Conservation (phyloP, 1,284 basidiomycete species). For the Calocybe gambosa region DNA sequence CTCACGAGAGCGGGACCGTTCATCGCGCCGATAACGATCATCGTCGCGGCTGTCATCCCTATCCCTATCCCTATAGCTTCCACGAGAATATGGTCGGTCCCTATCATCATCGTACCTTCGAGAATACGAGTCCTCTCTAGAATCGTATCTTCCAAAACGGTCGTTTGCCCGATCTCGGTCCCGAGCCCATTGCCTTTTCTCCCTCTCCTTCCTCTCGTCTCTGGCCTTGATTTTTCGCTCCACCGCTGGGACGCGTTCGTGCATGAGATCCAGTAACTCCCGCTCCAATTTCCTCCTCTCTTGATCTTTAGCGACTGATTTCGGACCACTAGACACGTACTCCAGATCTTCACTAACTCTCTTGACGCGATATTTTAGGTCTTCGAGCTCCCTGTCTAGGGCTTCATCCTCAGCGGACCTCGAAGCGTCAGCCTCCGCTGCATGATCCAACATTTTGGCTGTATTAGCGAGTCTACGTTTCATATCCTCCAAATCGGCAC, state of each 20-base stretch:
- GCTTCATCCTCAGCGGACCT: constrained; percentile 79
- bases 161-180: constrained; percentile 88
- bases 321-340: constrained; percentile 77
- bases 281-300: constrained; percentile 86
- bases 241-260: constrained; percentile 88
- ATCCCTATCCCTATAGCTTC: constrained; percentile 17
- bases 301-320: constrained; percentile 73
- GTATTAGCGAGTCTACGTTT: constrained; percentile 84
- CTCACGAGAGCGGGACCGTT: constrained; percentile 27
- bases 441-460: constrained; percentile 76
- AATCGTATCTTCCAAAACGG: constrained; percentile 59
- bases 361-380: constrained; percentile 82
- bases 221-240: constrained; percentile 81
- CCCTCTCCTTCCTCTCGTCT: constrained; percentile 70
- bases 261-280: constrained; percentile 82
- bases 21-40: constrained; percentile 13
- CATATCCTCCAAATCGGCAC: constrained; percentile 79
- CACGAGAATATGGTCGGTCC: constrained; percentile 28
- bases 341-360: constrained; percentile 93
- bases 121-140: constrained; percentile 23
- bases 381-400: constrained; percentile 85
- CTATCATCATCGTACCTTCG: constrained; percentile 25
- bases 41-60: constrained; percentile 12
- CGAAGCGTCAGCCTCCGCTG: constrained; percentile 52
- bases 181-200: constrained; percentile 73